Conservation (phyloP, 1,284 basidiomycete genomes). For the Cryptococcus sp. region DNA sequence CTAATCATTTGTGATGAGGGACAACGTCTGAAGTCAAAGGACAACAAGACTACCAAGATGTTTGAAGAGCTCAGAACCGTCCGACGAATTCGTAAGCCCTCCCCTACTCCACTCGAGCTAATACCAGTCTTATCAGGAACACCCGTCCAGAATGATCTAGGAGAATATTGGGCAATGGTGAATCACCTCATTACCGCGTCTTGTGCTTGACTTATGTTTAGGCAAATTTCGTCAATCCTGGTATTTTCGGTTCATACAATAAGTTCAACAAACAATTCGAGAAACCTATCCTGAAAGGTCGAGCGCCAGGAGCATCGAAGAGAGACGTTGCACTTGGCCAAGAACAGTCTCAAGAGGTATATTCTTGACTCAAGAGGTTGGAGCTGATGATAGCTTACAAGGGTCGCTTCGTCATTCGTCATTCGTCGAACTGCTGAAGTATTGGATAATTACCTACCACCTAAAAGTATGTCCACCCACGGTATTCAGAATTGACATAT, state of each 20-base stretch:
- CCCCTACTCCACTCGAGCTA: slow-evolving; percentile 1
- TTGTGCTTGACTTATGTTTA: slow-evolving; percentile 33
- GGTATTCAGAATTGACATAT: slow-evolving; percentile 11
- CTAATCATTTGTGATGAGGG: slow-evolving; percentile 96
- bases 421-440: slow-evolving; percentile 80
- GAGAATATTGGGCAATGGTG: slow-evolving; percentile 95
- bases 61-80: slow-evolving; percentile 73
- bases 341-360: slow-evolving; percentile 66
- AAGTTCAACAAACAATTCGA: slow-evolving; percentile 80
- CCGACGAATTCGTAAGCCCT: slow-evolving; percentile 57
- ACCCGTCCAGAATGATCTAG: slow-evolving; percentile 93
- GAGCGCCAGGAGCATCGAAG: slow-evolving; percentile 66
- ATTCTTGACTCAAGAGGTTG: slow-evolving; percentile 7
- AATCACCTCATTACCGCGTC: slow-evolving; percentile 15
- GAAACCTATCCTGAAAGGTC: slow-evolving; percentile 79
- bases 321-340: slow-evolving; percentile 73
- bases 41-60: slow-evolving; percentile 86
- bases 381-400: slow-evolving; percentile 2
- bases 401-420: slow-evolving; percentile 62
- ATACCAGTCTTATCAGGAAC: slow-evolving; percentile 82
- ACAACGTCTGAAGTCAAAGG: slow-evolving; percentile 83
- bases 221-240: slow-evolving; percentile 92
- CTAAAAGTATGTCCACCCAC: slow-evolving; percentile 64
- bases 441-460: slow-evolving; percentile 78
- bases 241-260: slow-evolving; percentile 65